Evolutionary conservation across 1,284 basidiomycete genomes (phyloP), one percentile per base, ranked within the genome.

Genomic region (Boletus sp.): DNA sequence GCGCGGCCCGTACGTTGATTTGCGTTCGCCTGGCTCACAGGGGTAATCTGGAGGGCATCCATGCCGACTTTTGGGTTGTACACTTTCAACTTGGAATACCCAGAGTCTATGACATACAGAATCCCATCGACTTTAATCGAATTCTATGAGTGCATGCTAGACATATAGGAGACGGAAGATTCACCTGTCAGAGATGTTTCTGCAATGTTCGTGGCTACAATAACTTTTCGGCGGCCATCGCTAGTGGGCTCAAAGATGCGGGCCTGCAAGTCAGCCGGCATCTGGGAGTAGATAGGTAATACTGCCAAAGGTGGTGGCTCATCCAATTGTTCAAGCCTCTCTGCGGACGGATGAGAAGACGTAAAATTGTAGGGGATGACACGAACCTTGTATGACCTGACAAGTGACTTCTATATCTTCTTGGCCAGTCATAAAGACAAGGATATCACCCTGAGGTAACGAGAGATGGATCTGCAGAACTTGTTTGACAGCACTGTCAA

Each of bases 401-500:
- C 93, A 96, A 1, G 93, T 96, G 34, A 92, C 77, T 67, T 98
- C 93, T 54, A 99, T 99, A 66, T 99, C 96, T 69, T 99, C 96
- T 70, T 99, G 96, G 47, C 96, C 96, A 22, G 96, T 99, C 95
- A 99, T 99, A 69, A 99, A 99, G 13, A 99, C 92, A 30, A 99
- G 76, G 48, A 99, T 91, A 71, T 99, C 96, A 5, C 96, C 96
- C 0, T 83, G 82, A n/a, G 94, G 92, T 16, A 89, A 79, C 0
- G 94, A 93, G 20, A 99, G 75, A 64, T 99, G 96, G 44, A 99
- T 98, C 61, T 95, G 91, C 8, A 99, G 76, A 7, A 97, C 89
- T 70, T 99, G 94, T 72, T 98, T 99, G 55, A 99, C 94, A 0
- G 96, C 90, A 53, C 89, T 86, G 62, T 99, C 96, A 50, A 99